These are phyloP conservation scores for Eucalyptus regnans DNA, from an alignment of 345 rosid genomes.

Conservation along the genomic window DNA sequence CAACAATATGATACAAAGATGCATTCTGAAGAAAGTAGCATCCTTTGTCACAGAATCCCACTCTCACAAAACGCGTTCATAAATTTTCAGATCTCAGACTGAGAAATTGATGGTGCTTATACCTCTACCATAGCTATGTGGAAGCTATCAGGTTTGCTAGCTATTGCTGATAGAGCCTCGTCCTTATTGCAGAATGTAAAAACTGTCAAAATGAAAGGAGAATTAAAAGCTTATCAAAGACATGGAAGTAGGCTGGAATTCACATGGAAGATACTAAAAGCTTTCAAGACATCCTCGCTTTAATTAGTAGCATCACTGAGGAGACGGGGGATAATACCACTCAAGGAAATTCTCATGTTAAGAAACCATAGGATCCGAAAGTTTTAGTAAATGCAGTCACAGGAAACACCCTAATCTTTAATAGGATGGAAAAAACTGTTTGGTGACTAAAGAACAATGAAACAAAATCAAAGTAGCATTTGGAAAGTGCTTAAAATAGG, in stretches of 20 bases:
- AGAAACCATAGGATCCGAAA: not conserved
- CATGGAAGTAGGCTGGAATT: not conserved
- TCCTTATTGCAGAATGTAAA: constrained; percentile 54
- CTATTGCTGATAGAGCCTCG: constrained; percentile 62
- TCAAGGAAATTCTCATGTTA: not conserved
- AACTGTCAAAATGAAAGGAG: constrained; percentile 36
- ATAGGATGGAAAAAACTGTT: not conserved
- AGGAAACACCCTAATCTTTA: not conserved
- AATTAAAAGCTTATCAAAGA: not conserved
- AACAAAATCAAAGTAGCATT: not conserved
- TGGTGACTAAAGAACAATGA: not conserved
- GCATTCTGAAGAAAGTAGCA: not conserved
- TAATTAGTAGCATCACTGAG: not conserved
- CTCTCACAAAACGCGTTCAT: not conserved
- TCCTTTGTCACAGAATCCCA: not conserved
- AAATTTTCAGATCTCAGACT: not conserved
- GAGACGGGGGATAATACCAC: not conserved
- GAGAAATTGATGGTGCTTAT: not conserved
- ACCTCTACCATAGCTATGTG: constrained; percentile 92
- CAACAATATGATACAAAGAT: not conserved
- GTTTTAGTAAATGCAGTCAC: not conserved
- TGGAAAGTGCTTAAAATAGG: not conserved
- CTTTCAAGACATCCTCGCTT: not conserved
- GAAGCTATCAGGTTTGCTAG: constrained; percentile 50
- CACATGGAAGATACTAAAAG: not conserved